Base-by-base conservation (phyloP, 2,329 filamentous ascomycete genomes). In the Chaetomiaceae sp. region DNA sequence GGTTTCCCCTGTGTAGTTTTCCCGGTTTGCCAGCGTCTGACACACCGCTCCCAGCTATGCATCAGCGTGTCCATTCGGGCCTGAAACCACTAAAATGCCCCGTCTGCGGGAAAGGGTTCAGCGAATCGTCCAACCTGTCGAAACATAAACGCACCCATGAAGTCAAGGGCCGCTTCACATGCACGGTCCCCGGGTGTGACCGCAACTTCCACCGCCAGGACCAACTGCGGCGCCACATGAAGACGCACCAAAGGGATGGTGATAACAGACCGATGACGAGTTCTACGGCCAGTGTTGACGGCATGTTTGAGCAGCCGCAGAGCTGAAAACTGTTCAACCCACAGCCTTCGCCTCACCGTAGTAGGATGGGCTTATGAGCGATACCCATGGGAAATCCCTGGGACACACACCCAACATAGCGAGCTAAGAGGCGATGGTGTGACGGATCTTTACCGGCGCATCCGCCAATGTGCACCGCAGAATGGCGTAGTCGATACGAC, bases 61-160 rank as follows among this genome's bases (percentile, higher is more conserved):
- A 88, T 60, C 77, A 78, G 61, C 76, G 83, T 34, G 82, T 78
- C 1, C 85, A 87, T 61, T 85, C 84, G 1, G 81, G 82, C 37
- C 76, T 80, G 42, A 86, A 86, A 62, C 82, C 82, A 0, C 68
- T 86, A 0, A 67, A 71, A 40, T 86, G 82, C 57, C 75, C 79
- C 1, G 70, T 77, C 25, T 86, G 83, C 59, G 74, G 73, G 41
- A 82, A 81, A 61, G 69, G 68, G 9, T 86, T 86, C 62, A 76
- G 79, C 55, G 82, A 86, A 64, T 85, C 82, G 0, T 85, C 82
- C 4, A 86, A 86, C 60, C 69, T 86, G 16, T 81, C 82, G 46
- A 86, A 86, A 60, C 83, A 86, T 62, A 76, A 78, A 45, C 80
- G 81, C 57, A 86, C 76, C 7, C 82, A 86, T 59, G 76, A 77